These are phyloP conservation scores for Skeletonema marinoi DNA, from an alignment of 108 stramenopile genomes.

Conservation along the genomic window DNA sequence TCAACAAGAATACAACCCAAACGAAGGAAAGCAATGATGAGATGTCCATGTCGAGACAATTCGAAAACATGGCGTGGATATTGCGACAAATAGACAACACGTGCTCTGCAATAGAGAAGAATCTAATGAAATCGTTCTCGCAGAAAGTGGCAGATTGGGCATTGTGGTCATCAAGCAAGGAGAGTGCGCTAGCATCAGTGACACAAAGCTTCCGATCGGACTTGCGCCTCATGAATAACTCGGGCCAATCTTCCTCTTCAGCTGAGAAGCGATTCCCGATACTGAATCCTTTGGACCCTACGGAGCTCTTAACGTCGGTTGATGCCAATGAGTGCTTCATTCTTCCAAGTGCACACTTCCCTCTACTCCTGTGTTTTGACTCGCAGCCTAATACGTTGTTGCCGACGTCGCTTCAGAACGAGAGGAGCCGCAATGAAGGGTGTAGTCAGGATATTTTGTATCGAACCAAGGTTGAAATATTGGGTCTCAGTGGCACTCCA, in stretches of 20 bases:
- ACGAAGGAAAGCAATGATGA: background rate
- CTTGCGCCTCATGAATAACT: slow-evolving; percentile 41
- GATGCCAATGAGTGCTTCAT: slow-evolving; percentile 79
- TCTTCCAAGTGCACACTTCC: slow-evolving; percentile 88
- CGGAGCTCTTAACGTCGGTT: slow-evolving; percentile 57
- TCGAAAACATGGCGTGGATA: slow-evolving; percentile 69
- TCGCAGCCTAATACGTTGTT: slow-evolving; percentile 8
- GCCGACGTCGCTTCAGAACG: background rate
- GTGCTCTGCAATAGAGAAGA: slow-evolving; percentile 68
- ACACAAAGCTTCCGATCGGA: slow-evolving; percentile 68
- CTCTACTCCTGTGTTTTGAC: slow-evolving; percentile 80
- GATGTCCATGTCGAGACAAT: slow-evolving; percentile 30
- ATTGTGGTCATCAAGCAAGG: slow-evolving; percentile 80
- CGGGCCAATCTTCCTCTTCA: background rate
- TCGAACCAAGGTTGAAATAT: slow-evolving; percentile 64
- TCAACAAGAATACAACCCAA: slow-evolving; percentile 18
- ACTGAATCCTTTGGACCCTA: slow-evolving; percentile 76
- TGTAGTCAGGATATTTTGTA: slow-evolving; percentile 56
- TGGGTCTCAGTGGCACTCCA: slow-evolving; percentile 32
- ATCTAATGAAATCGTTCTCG: slow-evolving; percentile 68
- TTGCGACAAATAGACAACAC: slow-evolving; percentile 67
- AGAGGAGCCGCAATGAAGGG: background rate
- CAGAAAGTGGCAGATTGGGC: slow-evolving; percentile 88
- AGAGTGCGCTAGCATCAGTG: slow-evolving; percentile 64
- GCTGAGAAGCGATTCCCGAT: slow-evolving; percentile 37